Conservation (phyloP, 768 basidiomycete species). For the Symmetrospora coprosmae region DNA sequence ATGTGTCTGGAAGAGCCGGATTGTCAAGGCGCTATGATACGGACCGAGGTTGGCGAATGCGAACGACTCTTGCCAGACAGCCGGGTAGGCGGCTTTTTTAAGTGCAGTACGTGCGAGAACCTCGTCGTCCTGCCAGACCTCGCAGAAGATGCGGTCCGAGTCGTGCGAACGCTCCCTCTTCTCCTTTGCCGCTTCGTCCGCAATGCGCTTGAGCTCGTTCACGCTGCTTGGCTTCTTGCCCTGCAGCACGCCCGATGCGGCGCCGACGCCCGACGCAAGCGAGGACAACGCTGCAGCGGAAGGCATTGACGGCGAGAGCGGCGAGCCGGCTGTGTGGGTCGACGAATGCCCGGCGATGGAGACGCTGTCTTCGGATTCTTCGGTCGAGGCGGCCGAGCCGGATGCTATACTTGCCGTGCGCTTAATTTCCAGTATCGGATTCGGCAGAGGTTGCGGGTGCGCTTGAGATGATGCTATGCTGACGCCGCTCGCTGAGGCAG, state of each 20-base stretch:
- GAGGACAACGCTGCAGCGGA: no score
- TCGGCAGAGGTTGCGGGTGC: no score
- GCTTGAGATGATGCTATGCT: no score
- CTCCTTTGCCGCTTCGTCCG: constrained; percentile 3
- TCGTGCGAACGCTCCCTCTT: constrained; percentile 37
- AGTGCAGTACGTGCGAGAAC: constrained; percentile 62
- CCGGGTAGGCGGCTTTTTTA: constrained; percentile 47
- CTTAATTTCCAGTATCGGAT: not conserved
- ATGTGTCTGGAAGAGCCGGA: constrained; percentile 44
- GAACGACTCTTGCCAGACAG: constrained; percentile 75
- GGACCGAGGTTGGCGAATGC: constrained; percentile 61
- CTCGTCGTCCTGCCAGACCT: constrained; percentile 51
- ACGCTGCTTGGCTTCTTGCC: no score
- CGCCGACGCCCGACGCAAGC: no score
- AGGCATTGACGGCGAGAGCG: not conserved
- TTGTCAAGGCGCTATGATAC: constrained; percentile 50
- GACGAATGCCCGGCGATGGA: no score
- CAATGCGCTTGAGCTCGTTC: no score
- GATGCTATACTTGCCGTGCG: not conserved
- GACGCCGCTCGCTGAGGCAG: no score
- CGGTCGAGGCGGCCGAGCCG: not conserved
- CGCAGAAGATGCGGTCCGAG: constrained; percentile 62
- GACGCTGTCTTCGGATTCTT: no score
- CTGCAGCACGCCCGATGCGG: no score
- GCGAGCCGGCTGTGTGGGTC: no score